Evolutionary conservation across 208 protist species (phyloP).

Genomic region (Leptomonas seymouri): DNA sequence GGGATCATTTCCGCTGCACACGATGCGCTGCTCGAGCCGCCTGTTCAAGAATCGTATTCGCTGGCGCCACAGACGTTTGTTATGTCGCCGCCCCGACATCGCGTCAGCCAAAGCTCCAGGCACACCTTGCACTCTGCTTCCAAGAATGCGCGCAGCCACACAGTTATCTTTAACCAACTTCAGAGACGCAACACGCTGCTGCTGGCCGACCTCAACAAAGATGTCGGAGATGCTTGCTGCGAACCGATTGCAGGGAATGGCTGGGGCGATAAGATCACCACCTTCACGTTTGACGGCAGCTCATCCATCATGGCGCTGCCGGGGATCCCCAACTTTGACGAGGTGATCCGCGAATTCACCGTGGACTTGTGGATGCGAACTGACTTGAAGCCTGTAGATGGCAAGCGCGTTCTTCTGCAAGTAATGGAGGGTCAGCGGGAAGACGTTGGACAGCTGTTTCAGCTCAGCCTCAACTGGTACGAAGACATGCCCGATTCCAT

Average conservation of each 20-base stretch:
- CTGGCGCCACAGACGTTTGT: constrained; percentile 59
- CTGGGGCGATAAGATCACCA: constrained; percentile 61
- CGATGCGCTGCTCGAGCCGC: constrained; percentile 64
- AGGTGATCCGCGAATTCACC: constrained; percentile 74
- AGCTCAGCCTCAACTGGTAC: constrained; percentile 78
- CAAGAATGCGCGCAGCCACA: constrained; percentile 52
- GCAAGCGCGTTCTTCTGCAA: constrained; percentile 71
- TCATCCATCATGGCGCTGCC: constrained; percentile 79
- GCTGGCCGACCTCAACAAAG: constrained; percentile 42
- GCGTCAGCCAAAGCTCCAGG: constrained; percentile 14
- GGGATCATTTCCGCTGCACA: constrained; percentile 74
- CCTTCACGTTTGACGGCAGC: constrained; percentile 78
- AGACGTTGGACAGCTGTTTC: constrained; percentile 82
- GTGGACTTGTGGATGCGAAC: constrained; percentile 91
- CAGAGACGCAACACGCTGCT: constrained; percentile 63
- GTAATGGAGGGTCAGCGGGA: constrained; percentile 84
- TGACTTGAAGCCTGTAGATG: constrained; percentile 47
- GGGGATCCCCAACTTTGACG: constrained; percentile 84
- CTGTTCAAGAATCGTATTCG: constrained; percentile 56
- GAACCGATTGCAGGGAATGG: constrained; percentile 77
- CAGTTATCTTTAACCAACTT: constrained; percentile 51
- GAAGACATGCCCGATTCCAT: constrained; percentile 73
- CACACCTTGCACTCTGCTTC: constrained; percentile 22
- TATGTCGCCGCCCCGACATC: constrained; percentile 35
- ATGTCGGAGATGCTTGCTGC: constrained; percentile 19